A percentile compares a stretch with the other conserved stretches of the same genome.
These are phyloP conservation scores for Domatiomyces globalis DNA, from an alignment of 2,329 filamentous ascomycete species.

Conservation along the genomic window DNA sequence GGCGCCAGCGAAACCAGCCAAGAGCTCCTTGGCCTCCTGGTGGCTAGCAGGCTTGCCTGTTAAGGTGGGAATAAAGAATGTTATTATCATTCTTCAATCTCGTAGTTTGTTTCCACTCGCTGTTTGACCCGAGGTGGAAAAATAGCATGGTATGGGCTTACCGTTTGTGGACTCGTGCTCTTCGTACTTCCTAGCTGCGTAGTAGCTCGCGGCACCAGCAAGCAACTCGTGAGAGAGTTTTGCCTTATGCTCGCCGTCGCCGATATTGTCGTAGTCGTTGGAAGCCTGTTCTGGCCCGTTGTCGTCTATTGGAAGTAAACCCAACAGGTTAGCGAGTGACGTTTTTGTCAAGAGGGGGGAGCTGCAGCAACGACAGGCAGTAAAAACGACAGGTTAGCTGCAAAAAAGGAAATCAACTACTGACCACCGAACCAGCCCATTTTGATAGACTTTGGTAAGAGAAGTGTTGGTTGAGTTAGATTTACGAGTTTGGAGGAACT, in stretches of 20 bases:
- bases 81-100: background rate
- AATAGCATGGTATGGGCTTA: background rate
- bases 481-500: background rate
- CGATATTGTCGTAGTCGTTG: slow-evolving; percentile 1
- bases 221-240: slow-evolving; percentile 58
- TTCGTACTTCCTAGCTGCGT: background rate
- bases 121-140: background rate
- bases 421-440: slow-evolving; percentile 21
- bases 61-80: background rate
- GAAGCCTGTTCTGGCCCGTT: background rate
- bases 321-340: slow-evolving; percentile 1
- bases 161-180: background rate
- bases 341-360: background rate
- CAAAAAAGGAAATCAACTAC: background rate
- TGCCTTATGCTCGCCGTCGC: slow-evolving; percentile 39
- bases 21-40: slow-evolving; percentile 58
- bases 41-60: slow-evolving; percentile 56
- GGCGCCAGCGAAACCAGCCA: slow-evolving; percentile 56
- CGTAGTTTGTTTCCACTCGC: background rate
- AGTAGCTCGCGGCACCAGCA: slow-evolving; percentile 35
- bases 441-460: slow-evolving; percentile 9
- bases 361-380: no score
- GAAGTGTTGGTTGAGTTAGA: background rate
- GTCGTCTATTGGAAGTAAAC: background rate
- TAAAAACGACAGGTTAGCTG: no score